A percentile compares a stretch with the other conserved stretches of the same genome.
These are phyloP conservation scores for Pinus tabuliformis DNA, from an alignment of 75 land plant species.

Conservation along the genomic window DNA sequence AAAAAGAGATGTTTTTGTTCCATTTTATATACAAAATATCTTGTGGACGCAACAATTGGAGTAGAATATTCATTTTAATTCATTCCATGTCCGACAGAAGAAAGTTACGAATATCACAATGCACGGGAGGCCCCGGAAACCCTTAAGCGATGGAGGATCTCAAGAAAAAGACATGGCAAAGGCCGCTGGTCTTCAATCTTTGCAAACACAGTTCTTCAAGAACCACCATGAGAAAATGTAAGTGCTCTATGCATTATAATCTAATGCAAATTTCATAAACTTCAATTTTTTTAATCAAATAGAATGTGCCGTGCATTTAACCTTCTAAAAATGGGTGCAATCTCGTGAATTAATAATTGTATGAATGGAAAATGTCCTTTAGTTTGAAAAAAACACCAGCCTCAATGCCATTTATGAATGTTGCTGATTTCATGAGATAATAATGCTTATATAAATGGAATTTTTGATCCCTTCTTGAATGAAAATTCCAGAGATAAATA, in stretches of 20 bases:
- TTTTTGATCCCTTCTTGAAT: too few species aligned
- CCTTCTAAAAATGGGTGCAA: too few species aligned
- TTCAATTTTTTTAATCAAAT: too few species aligned
- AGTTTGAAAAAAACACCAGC: neutral
- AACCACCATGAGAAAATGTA: slow-evolving; percentile 60
- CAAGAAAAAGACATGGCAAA: slow-evolving; percentile 29
- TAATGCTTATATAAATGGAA: too few species aligned
- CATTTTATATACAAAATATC: too few species aligned
- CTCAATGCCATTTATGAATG: neutral
- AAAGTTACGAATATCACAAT: slow-evolving; percentile 18
- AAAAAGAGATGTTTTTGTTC: too few species aligned
- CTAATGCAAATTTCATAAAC: too few species aligned
- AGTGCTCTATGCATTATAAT: neutral
- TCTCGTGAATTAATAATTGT: neutral
- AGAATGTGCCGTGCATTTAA: too few species aligned
- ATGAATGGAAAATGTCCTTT: neutral
- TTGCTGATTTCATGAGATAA: too few species aligned
- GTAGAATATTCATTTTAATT: too few species aligned
- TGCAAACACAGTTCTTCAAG: slow-evolving; percentile 56
- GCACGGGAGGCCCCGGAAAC: slow-evolving; percentile 86
- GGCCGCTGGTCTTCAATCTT: slow-evolving; percentile 39
- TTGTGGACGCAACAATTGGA: too few species aligned
- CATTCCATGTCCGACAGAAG: too few species aligned
- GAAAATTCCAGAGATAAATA: neutral
- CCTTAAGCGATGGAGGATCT: slow-evolving; percentile 44